Evolutionary conservation across 345 rosid genomes (phyloP).

Genomic region (Gossypium thurberi): DNA sequence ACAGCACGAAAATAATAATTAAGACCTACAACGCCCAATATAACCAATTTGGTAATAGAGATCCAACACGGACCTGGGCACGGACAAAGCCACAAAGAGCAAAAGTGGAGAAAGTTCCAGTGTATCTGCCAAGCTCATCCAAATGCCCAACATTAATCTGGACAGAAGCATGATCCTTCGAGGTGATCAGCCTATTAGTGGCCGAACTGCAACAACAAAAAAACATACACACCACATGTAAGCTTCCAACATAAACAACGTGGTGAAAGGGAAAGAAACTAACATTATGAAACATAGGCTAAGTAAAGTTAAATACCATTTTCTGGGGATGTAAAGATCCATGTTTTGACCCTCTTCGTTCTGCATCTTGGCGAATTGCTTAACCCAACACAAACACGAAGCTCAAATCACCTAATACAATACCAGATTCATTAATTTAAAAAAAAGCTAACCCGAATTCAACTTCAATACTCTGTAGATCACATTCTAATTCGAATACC

Average conservation of each 20-base stretch:
- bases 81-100: conserved; percentile 66
- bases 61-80: conserved; percentile 47
- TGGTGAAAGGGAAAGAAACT: neutral
- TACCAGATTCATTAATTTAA: neutral
- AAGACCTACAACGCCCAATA: neutral
- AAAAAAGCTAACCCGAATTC: neutral
- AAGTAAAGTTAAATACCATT: conserved; percentile 38
- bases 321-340: conserved; percentile 90
- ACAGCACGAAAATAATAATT: neutral
- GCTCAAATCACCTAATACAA: conserved; percentile 9
- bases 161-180: conserved; percentile 69
- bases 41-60: no score
- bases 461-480: neutral
- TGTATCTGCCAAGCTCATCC: conserved; percentile 51
- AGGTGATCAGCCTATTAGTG: conserved; percentile 61
- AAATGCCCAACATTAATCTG: conserved; percentile 64
- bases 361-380: conserved; percentile 59
- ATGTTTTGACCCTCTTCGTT: conserved; percentile 85
- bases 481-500: neutral
- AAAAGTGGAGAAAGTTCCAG: conserved; percentile 41
- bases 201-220: conserved; percentile 45
- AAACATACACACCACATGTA: neutral
- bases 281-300: neutral
- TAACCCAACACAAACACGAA: neutral
- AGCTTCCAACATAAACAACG: neutral